Evolutionary conservation across 108 stramenopile genomes (phyloP), one percentile per base, ranked within the genome.

Genomic region (Seminavis robusta): DNA sequence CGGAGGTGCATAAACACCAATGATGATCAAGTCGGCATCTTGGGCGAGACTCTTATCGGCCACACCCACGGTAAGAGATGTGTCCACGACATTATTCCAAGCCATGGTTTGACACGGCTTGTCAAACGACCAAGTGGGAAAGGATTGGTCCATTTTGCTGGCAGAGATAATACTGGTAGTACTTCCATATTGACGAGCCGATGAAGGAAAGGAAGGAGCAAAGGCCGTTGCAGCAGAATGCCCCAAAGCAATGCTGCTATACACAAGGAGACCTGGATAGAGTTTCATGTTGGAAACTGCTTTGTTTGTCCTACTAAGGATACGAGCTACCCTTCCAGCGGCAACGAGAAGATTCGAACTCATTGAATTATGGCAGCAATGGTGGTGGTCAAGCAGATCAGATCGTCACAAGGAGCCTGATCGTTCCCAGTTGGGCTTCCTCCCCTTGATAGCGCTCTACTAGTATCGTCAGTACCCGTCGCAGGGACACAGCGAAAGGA

Each of bases 41-140:
- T 72, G 69, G 36, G 41, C 47, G 19, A 70, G 50, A 27, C 30
- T 59, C 9, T 44, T 52, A 1, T 52, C 24, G 13, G 30, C 44
- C 19, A 21, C 47, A 4, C 20, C 19, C 16, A 59, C 62, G 26
- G 67, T 33, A 23, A 87, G 49, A 0, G 64, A 46, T 11, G 60
- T 71, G 7, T 47, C 51, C 15, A 68, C 43, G 10, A 85, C 28
- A 16, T 67, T 66, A 33, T 49, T 80, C 83, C 83, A 88, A n/a
- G 71, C 78, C 88, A 94, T 94, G 3, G 74, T 56, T 7, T 70
- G 70, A 53, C 86, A 90, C 6, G 82, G 75, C 29, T 69, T 67
- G 54, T 94, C 88, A 63, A 76, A 94, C 1, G 84, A 67, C 92
- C 92, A 94, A 0, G 86, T 94, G 13, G 64, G 52, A 57, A 92